Percentiles rank a stretch among this genome's conserved stretches.
Evolutionary conservation across 352 stramenopile species (phyloP).

Genomic region (Globisporangium heterothallicum): DNA sequence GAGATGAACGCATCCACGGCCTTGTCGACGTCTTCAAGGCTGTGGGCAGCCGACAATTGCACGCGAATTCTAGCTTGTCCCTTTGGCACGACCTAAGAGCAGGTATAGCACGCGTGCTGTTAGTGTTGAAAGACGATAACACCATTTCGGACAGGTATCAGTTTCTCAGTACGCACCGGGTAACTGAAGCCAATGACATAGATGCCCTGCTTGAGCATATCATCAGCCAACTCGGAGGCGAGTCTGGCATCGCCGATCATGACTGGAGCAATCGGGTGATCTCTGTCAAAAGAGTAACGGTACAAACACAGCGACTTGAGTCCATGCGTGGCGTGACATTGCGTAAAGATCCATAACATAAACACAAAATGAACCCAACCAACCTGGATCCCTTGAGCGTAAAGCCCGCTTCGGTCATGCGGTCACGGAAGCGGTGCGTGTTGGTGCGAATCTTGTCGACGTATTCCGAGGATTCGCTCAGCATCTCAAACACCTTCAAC

Average conservation of each 20-base stretch:
- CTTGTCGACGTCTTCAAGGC: slow-evolving; percentile 88
- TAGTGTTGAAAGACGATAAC: background rate
- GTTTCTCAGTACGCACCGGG: slow-evolving; percentile 72
- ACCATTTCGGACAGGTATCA: background rate
- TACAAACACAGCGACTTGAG: too few relatives aligned
- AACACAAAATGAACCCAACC: too few relatives aligned
- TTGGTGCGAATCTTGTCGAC: slow-evolving; percentile 87
- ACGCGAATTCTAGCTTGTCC: slow-evolving; percentile 90
- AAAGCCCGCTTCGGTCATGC: slow-evolving; percentile 89
- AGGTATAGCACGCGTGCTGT: background rate
- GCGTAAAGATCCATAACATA: too few relatives aligned
- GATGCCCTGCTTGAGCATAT: slow-evolving; percentile 91
- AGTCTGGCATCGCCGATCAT: slow-evolving; percentile 91
- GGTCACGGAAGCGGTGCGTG: slow-evolving; percentile 89
- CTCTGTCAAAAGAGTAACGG: too few relatives aligned
- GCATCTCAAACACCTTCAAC: slow-evolving; percentile 92
- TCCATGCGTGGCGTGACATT: too few relatives aligned
- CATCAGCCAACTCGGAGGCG: slow-evolving; percentile 85
- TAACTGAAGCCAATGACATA: slow-evolving; percentile 95
- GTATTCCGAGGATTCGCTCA: slow-evolving; percentile 79
- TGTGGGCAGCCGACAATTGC: slow-evolving; percentile 90
- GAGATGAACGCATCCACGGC: slow-evolving; percentile 91
- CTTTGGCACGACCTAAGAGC: slow-evolving; percentile 81
- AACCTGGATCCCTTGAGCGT: slow-evolving; percentile 82
- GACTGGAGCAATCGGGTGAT: slow-evolving; percentile 88